Evolutionary conservation across 139 green algal species (phyloP).

Genomic region (Zygnema cylindricum): DNA sequence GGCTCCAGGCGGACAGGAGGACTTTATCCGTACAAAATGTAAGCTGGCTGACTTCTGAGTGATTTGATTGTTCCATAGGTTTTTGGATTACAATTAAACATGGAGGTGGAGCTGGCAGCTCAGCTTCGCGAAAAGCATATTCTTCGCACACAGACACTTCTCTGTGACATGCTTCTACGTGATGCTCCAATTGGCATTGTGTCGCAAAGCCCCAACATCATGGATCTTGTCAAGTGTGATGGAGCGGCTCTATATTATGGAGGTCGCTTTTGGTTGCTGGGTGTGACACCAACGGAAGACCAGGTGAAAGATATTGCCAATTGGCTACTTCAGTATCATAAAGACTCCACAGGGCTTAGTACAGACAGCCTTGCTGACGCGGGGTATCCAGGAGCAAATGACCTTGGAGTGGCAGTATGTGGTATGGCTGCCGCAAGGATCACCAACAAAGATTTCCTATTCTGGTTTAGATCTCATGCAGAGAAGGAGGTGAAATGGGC

Average conservation of each 20-base stretch:
- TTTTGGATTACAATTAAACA: slow-evolving; percentile 63
- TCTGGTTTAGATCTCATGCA: slow-evolving; percentile 63
- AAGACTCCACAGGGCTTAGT: slow-evolving; percentile 58
- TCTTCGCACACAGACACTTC: slow-evolving; percentile 61
- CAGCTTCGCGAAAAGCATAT: slow-evolving; percentile 64
- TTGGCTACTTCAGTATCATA: slow-evolving; percentile 56
- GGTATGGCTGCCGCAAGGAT: slow-evolving; percentile 62
- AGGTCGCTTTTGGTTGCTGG: slow-evolving; percentile 57
- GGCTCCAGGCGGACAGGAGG: too few species aligned
- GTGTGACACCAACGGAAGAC: slow-evolving; percentile 47
- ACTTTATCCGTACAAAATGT: too few species aligned
- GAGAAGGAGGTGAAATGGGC: slow-evolving; percentile 60
- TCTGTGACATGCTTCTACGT: slow-evolving; percentile 65
- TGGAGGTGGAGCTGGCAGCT: slow-evolving; percentile 58
- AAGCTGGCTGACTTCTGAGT: too few species aligned
- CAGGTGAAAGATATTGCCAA: slow-evolving; percentile 50
- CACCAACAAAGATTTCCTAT: slow-evolving; percentile 62
- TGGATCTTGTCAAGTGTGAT: slow-evolving; percentile 63
- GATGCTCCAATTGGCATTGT: slow-evolving; percentile 63
- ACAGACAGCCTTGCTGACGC: slow-evolving; percentile 59
- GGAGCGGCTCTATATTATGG: slow-evolving; percentile 57
- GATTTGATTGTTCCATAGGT: slow-evolving; percentile 39
- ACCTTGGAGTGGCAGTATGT: slow-evolving; percentile 52
- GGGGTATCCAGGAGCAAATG: slow-evolving; percentile 39
- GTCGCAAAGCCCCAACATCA: slow-evolving; percentile 62